Conservation (phyloP, 768 basidiomycete species). For the Pleurotus platypus region DNA sequence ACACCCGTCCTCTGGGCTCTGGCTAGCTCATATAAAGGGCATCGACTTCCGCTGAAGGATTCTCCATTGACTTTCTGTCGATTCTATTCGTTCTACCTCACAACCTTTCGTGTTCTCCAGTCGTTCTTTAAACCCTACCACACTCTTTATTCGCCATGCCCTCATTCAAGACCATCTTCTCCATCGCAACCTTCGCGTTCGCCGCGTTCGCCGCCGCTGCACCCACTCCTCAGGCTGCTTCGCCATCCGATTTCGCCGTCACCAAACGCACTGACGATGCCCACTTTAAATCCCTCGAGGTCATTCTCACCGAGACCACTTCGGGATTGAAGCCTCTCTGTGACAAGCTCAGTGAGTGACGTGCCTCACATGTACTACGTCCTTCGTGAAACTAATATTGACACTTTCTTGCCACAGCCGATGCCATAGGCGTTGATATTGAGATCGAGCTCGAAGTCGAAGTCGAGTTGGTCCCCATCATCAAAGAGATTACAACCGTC, state of each 20-base stretch:
- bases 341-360: conserved; percentile 14
- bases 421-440: conserved; percentile 13
- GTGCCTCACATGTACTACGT: neutral
- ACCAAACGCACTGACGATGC: neutral
- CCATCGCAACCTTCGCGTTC: conserved; percentile 18
- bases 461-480: conserved; percentile 10
- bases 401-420: conserved; percentile 2
- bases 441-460: conserved; percentile 9
- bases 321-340: conserved; percentile 11
- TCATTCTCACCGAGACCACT: conserved; percentile 10
- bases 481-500: conserved; percentile 14
- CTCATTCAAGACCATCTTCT: conserved; percentile 18
- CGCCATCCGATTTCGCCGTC: neutral
- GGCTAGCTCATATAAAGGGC: no score
- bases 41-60: neutral
- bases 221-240: conserved; percentile 2
- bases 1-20: neutral
- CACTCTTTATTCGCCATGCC: conserved; percentile 20
- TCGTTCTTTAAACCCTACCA: conserved; percentile 1
- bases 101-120: neutral
- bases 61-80: neutral
- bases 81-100: neutral
- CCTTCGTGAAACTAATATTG: neutral
- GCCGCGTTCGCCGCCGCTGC: conserved; percentile 15
- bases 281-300: conserved; percentile 8